Percentiles rank a stretch among this genome's conserved stretches.
These are phyloP conservation scores for Cornus kousa DNA, from an alignment of 148 eudicot genomes.

Conservation along the genomic window DNA sequence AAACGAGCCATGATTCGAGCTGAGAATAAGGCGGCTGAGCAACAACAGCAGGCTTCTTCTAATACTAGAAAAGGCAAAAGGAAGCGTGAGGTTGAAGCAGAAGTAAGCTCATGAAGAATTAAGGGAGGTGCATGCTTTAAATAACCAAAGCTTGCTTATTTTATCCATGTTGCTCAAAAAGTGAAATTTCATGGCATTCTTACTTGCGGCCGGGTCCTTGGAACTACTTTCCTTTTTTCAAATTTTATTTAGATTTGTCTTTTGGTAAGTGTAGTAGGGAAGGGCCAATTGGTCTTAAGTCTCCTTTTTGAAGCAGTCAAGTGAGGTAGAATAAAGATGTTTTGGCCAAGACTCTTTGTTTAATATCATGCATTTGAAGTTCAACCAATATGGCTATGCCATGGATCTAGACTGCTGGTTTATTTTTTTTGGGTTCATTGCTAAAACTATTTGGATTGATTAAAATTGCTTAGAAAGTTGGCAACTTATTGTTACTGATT, in stretches of 20 bases:
- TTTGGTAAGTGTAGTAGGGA: background rate
- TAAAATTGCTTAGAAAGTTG: too few species aligned
- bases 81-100: constrained; percentile 35
- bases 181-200: background rate
- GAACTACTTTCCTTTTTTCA: too few species aligned
- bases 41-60: constrained; percentile 43
- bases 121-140: background rate
- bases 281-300: background rate
- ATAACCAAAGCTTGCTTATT: constrained; percentile 5
- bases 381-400: background rate
- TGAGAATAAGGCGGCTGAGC: constrained; percentile 71
- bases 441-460: too few species aligned
- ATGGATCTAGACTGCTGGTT: too few species aligned
- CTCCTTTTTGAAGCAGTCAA: background rate
- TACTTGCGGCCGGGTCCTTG: background rate
- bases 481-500: too few species aligned
- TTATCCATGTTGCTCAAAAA: background rate
- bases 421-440: too few species aligned
- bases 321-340: background rate
- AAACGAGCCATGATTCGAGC: constrained; percentile 89
- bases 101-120: constrained; percentile 23
- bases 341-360: too few species aligned
- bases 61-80: constrained; percentile 38
- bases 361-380: background rate
- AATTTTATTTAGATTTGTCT: background rate